These are phyloP conservation scores for Fragaria nilgerrensis DNA, from an alignment of 306 rosid genomes.

Conservation along the genomic window DNA sequence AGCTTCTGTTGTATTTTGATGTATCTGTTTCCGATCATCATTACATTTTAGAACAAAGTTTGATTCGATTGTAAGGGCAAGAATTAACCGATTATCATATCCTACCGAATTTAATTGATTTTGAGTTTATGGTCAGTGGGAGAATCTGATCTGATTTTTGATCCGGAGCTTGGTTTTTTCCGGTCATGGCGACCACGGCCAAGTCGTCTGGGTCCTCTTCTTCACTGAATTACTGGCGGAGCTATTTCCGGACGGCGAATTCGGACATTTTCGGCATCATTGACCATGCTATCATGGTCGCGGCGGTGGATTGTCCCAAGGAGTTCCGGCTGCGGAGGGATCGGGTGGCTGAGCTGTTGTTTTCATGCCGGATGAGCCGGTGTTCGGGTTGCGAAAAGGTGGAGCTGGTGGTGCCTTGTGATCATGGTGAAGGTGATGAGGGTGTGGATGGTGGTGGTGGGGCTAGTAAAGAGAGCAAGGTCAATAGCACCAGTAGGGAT, in stretches of 20 bases:
- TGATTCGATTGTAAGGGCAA: too few species aligned
- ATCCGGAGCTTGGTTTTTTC: conserved; percentile 1
- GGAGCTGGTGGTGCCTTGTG: conserved; percentile 45
- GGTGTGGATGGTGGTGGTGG: conserved; percentile 38
- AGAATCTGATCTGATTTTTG: conserved; percentile 3
- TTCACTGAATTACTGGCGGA: conserved; percentile 69
- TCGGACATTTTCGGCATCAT: conserved; percentile 74
- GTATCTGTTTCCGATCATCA: too few species aligned
- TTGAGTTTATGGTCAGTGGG: neutral
- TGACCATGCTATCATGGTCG: conserved; percentile 85
- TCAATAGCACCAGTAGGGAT: conserved; percentile 46
- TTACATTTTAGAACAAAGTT: too few species aligned
- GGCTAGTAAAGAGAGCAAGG: conserved; percentile 90
- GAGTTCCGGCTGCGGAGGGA: conserved; percentile 73
- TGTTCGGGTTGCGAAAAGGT: conserved; percentile 73
- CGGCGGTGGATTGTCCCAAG: conserved; percentile 79
- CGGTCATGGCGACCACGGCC: conserved; percentile 33
- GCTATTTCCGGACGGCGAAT: conserved; percentile 60
- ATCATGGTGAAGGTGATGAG: conserved; percentile 17
- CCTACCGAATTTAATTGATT: too few species aligned
- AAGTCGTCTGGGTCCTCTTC: conserved; percentile 67
- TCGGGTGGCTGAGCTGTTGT: conserved; percentile 72
- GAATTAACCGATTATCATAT: too few species aligned
- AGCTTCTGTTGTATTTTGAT: too few species aligned
- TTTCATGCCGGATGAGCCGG: conserved; percentile 45